Evolutionary conservation across 192 early-diverging fungal genomes (phyloP), one percentile per base, ranked within the genome.

Genomic region (Coemansia sp.): DNA sequence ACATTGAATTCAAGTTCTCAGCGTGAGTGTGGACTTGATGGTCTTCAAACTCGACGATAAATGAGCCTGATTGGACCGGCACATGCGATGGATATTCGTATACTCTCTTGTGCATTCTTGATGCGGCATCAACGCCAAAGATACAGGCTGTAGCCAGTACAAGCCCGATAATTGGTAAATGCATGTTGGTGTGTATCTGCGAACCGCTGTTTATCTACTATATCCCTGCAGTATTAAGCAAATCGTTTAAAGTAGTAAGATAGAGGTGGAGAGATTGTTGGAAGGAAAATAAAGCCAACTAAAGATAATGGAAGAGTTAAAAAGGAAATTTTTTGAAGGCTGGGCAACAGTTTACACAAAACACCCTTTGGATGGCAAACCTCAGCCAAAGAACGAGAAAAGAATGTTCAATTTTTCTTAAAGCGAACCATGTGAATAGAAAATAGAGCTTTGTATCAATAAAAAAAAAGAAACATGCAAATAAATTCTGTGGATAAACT

Each of bases 21-120:
- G 43, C 43, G 26, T 57, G 23, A 4, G 39, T 39, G 7, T 69
- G 58, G 59, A 14, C 29, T 8, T 59, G 43, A 35, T 71, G 65
- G 35, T 64, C 41, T 16, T 45, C 41, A 45, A 77, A 66, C 47
- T 77, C 65, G 52, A 77, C 57, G n/a, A 77, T 68, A 35, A 53
- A 77, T 2, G 66, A 61, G 16, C 53, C 48, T 11, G 22, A 57
- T 37, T 41, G 63, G 11, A 59, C 56, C 1, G 43, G 26, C 2
- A 69, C 63, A 35, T 63, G 21, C 7, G 52, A 7, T 1, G 64
- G 60, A 29, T 67, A 66, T n/a, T 45, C 14, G 3, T 16, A 45
- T 45, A 45, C 41, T n/a, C 41, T 0, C 16, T 45, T 45, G 41
- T 45, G 41, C 41, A 45, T 45, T n/a, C 41, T 12, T 9, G 9